A percentile compares a stretch with the other conserved stretches of the same genome.
Evolutionary conservation across 371 early-diverging fungal species (phyloP).

Genomic region (Blakeslea trispora): DNA sequence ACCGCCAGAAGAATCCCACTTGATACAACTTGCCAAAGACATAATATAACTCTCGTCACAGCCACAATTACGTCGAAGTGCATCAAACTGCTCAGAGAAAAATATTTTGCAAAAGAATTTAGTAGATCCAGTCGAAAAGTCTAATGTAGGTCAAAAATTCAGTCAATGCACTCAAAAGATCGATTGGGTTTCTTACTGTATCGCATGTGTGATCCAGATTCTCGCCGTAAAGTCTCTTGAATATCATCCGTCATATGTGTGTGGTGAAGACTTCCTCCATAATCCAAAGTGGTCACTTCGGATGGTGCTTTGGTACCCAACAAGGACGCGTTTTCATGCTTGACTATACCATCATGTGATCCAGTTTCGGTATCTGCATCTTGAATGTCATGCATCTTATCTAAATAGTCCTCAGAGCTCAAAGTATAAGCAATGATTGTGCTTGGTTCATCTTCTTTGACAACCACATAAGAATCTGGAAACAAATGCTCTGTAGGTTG

Average conservation of each 20-base stretch:
- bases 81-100: conserved; percentile 95
- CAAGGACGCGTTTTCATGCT: conserved; percentile 1
- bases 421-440: conserved; percentile 93
- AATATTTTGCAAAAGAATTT: conserved; percentile 87
- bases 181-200: conserved; percentile 61
- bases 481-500: conserved; percentile 84
- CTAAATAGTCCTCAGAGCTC: conserved; percentile 52
- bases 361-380: conserved; percentile 22
- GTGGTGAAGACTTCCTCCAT: neutral
- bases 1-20: conserved; percentile 90
- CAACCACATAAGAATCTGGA: conserved; percentile 82
- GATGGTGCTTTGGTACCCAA: conserved; percentile 10
- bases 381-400: conserved; percentile 45
- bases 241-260: conserved; percentile 26
- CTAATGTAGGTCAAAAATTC: conserved; percentile 13
- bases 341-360: conserved; percentile 19
- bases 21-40: conserved; percentile 84
- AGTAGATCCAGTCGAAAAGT: conserved; percentile 78
- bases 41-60: conserved; percentile 84
- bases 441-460: conserved; percentile 93
- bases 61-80: conserved; percentile 82
- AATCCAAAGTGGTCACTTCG: conserved; percentile 14
- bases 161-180: neutral
- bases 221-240: conserved; percentile 66
- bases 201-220: conserved; percentile 71